Evolutionary conservation across 306 rosid genomes (phyloP), one percentile per base, ranked within the genome.

Genomic region (Prunus kanzakura): DNA sequence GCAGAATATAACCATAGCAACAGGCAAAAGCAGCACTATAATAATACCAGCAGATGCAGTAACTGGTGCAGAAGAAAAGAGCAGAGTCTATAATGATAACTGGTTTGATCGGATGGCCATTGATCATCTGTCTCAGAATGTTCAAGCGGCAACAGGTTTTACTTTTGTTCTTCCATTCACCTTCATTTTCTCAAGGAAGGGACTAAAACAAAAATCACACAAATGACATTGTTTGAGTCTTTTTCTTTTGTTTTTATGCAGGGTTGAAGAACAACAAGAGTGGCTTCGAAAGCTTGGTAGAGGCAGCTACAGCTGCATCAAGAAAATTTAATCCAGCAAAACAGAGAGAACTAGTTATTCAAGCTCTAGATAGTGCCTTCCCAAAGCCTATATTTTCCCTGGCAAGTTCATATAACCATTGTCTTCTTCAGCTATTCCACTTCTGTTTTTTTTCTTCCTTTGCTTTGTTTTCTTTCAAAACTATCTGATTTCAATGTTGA

Each of bases 61-160:
- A 38, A 38, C 43, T 38, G 43, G 43, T 38, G 79, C 30, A 54
- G 64, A 30, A 22, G 50, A 55, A 58, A 82, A 50, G 61, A 68
- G 74, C 30, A 79, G 29, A 69, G 78, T 52, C 67, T 86, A 83
- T 70, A 87, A 77, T 1, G 98, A 96, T 57, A 92, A 60, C 75
- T 91, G 91, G 87, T 88, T 92, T 56, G 93, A 96, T 80, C 89
- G 67, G 15, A 46, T 96, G 9, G 98, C 98, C 64, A 92, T 84
- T 69, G 68, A 84, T 70, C 83, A 96, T 84, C 87, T 96, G 10
- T 92, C 98, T 5, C 77, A 76, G 74, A 82, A 80, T 12, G 87
- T 96, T 69, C 99, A 96, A 78, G 89, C 85, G 29, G 89, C 93
- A n/a, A 80, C 97, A 87, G 96, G 99, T 94, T 83, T 73, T 52